phyloP scores from a whole-genome alignment of 345 rosid genomes.

The Clarkia xantiana region DNA sequence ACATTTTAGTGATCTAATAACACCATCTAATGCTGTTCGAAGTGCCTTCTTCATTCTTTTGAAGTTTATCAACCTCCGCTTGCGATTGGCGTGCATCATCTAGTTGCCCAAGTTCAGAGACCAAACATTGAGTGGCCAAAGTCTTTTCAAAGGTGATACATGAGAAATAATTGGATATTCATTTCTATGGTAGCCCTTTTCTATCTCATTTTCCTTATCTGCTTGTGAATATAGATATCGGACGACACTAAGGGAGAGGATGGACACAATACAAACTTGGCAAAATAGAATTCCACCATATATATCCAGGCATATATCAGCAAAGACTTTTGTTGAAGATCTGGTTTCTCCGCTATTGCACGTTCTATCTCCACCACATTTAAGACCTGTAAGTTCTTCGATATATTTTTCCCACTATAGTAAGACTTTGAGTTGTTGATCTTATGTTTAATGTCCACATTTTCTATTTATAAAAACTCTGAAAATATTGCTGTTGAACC shows the following conservation, averaged over 20 bases:
- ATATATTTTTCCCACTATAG: too few species aligned
- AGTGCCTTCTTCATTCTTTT: constrained; percentile 6
- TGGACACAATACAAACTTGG: constrained; percentile 61
- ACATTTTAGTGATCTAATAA: constrained; percentile 1
- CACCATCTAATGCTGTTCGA: background rate
- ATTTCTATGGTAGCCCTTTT: constrained; percentile 4
- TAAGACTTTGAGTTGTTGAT: too few species aligned
- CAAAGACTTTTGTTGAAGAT: constrained; percentile 58
- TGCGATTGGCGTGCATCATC: constrained; percentile 49
- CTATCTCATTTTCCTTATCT: constrained; percentile 11
- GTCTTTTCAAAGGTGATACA: constrained; percentile 57
- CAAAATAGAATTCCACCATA: constrained; percentile 50
- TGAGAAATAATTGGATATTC: constrained; percentile 3
- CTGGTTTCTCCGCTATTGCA: constrained; percentile 58
- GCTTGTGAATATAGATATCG: constrained; percentile 41
- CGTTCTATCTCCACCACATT: constrained; percentile 66
- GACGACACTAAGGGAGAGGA: constrained; percentile 47
- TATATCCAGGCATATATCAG: constrained; percentile 75
- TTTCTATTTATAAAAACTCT: too few species aligned
- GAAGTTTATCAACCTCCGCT: constrained; percentile 63
- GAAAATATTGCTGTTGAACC: too few species aligned
- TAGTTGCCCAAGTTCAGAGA: constrained; percentile 67
- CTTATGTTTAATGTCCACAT: too few species aligned
- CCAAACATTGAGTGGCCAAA: constrained; percentile 91
- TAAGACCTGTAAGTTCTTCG: constrained; percentile 53